Evolutionary conservation across 345 rosid species (phyloP).

Genomic region (Boechera stricta): DNA sequence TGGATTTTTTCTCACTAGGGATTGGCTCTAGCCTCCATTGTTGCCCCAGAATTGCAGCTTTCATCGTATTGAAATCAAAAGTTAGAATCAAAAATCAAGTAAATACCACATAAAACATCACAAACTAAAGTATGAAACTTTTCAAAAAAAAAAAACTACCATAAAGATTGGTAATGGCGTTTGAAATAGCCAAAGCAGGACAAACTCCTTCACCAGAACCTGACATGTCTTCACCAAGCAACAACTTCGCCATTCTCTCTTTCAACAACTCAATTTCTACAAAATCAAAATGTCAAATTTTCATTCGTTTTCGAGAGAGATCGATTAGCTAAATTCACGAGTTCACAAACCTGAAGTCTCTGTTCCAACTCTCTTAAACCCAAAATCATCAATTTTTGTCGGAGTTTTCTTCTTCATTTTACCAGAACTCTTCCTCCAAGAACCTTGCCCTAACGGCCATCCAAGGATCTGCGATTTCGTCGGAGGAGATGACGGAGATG

Average conservation of each 20-base stretch:
- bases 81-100: background rate
- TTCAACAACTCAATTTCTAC: constrained; percentile 88
- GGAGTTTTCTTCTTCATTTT: constrained; percentile 46
- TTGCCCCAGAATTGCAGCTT: constrained; percentile 90
- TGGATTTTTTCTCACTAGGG: constrained; percentile 71
- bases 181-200: constrained; percentile 87
- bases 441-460: constrained; percentile 81
- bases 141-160: constrained; percentile 48
- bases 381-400: constrained; percentile 48
- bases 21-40: constrained; percentile 93
- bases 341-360: constrained; percentile 65
- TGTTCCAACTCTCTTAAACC: constrained; percentile 55
- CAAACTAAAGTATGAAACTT: background rate
- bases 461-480: constrained; percentile 65
- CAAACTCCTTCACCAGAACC: constrained; percentile 97
- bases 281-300: background rate
- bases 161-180: constrained; percentile 95
- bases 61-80: background rate
- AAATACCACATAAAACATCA: constrained; percentile 3
- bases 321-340: constrained; percentile 1
- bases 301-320: constrained; percentile 19
- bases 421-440: constrained; percentile 52
- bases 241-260: constrained; percentile 91
- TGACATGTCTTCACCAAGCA: constrained; percentile 99
- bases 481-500: constrained; percentile 53